Evolutionary conservation across 129 eudicot genomes (phyloP).

Genomic region (Tagetes patula): DNA sequence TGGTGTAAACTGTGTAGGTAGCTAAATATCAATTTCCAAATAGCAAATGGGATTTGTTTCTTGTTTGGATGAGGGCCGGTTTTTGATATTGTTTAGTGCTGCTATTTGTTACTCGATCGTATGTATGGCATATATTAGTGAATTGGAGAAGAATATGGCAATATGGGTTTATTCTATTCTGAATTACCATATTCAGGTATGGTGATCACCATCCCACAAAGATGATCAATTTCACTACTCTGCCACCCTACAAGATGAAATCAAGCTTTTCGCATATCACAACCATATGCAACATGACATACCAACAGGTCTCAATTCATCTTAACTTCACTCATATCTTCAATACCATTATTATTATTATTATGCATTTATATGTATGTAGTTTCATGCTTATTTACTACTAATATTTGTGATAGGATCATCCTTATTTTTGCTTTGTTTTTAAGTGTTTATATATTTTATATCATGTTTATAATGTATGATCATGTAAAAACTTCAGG

Average conservation of each 20-base stretch:
- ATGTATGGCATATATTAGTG: constrained; percentile 37
- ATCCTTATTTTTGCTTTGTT: constrained; percentile 2
- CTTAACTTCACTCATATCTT: constrained; percentile 4
- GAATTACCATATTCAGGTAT: constrained; percentile 66
- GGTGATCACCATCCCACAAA: constrained; percentile 38
- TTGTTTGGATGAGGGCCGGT: constrained; percentile 19
- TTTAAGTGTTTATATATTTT: constrained; percentile 12
- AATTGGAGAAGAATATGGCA: constrained; percentile 53
- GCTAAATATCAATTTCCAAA: not conserved
- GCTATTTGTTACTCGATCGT: constrained; percentile 20
- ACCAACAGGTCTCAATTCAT: constrained; percentile 56
- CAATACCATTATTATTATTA: not conserved
- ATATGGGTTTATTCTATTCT: constrained; percentile 64
- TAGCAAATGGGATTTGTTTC: constrained; percentile 30
- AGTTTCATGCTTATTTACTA: not conserved
- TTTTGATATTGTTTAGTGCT: constrained; percentile 32
- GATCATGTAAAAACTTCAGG: constrained; percentile 46
- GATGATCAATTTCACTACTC: constrained; percentile 33
- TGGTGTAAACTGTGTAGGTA: constrained; percentile 12
- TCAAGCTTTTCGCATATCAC: constrained; percentile 47
- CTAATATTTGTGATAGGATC: not conserved
- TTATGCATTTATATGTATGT: not conserved
- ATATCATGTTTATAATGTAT: constrained; percentile 15
- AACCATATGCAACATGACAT: constrained; percentile 43
- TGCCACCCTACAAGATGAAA: constrained; percentile 39